A percentile compares a stretch with the other conserved stretches of the same genome.
Conservation (phyloP, 768 basidiomycete species). For the Serendipita vermifera region DNA sequence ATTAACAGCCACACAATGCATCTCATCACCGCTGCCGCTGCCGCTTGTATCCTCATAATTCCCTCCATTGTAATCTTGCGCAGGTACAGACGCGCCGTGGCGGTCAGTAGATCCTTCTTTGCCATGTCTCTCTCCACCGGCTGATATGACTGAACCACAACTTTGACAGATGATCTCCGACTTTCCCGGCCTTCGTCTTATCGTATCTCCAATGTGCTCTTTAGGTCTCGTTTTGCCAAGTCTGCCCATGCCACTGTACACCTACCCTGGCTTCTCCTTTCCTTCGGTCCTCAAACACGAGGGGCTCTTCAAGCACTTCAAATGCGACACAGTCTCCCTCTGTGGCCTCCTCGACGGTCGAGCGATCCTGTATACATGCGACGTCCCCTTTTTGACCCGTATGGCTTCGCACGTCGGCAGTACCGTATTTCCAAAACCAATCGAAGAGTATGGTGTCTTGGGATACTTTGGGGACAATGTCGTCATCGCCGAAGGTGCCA, state of each 20-base stretch:
- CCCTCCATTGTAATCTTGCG: background rate
- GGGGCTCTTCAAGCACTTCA: conserved; percentile 4
- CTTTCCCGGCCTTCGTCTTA: conserved; percentile 6
- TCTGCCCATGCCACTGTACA: background rate
- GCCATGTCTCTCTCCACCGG: background rate
- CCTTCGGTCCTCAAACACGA: conserved; percentile 3
- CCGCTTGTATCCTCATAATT: too few species aligned
- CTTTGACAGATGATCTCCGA: background rate
- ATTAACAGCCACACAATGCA: too few species aligned
- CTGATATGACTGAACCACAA: background rate
- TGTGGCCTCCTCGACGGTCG: conserved; percentile 5
- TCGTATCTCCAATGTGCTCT: conserved; percentile 7
- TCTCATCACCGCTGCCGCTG: too few species aligned
- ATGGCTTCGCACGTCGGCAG: conserved; percentile 2
- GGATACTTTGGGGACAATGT: conserved; percentile 5
- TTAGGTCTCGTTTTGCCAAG: background rate
- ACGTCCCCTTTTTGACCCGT: conserved; percentile 8
- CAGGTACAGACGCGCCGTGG: conserved; percentile 1
- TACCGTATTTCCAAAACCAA: conserved; percentile 7
- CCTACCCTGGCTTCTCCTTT: conserved; percentile 8
- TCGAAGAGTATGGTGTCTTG: conserved; percentile 5
- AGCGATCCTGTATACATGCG: conserved; percentile 6
- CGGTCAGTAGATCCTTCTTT: background rate
- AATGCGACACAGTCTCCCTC: conserved; percentile 8
- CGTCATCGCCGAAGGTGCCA: conserved; percentile 1